Conservation (phyloP, 2,329 filamentous ascomycete genomes). For the Fusarium odoratissimum region DNA sequence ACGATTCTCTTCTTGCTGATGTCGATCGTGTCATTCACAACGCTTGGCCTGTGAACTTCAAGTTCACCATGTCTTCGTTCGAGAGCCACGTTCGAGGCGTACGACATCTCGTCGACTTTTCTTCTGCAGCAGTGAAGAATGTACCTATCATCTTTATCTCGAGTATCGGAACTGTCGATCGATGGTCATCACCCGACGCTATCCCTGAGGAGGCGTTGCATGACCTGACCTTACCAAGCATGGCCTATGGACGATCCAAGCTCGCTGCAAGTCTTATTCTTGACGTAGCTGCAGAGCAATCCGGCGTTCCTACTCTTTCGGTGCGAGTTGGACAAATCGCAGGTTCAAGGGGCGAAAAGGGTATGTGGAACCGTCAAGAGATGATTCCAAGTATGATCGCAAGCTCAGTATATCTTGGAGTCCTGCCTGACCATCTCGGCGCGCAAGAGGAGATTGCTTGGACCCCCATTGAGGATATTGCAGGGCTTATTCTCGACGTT, state of each 20-base stretch:
- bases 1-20: neutral
- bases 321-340: slow-evolving; percentile 14
- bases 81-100: neutral
- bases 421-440: neutral
- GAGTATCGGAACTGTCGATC: neutral
- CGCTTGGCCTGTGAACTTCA: slow-evolving; percentile 21
- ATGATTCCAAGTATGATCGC: slow-evolving; percentile 9
- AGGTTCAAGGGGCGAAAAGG: neutral
- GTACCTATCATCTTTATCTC: neutral
- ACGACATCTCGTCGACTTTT: neutral
- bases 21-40: slow-evolving; percentile 10
- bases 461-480: neutral
- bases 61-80: slow-evolving; percentile 6
- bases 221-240: neutral
- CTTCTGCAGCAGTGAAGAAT: neutral
- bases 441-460: neutral
- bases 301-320: rapidly evolving
- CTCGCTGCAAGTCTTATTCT: neutral
- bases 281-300: neutral
- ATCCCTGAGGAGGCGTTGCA: neutral
- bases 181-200: neutral
- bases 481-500: neutral
- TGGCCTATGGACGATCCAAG: slow-evolving; percentile 6
- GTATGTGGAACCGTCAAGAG: slow-evolving; percentile 9
- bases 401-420: slow-evolving; percentile 4